A percentile compares a stretch with the other conserved stretches of the same genome.
Evolutionary conservation across 2,329 filamentous ascomycete species (phyloP).

Genomic region (Alternaria brassicae): DNA sequence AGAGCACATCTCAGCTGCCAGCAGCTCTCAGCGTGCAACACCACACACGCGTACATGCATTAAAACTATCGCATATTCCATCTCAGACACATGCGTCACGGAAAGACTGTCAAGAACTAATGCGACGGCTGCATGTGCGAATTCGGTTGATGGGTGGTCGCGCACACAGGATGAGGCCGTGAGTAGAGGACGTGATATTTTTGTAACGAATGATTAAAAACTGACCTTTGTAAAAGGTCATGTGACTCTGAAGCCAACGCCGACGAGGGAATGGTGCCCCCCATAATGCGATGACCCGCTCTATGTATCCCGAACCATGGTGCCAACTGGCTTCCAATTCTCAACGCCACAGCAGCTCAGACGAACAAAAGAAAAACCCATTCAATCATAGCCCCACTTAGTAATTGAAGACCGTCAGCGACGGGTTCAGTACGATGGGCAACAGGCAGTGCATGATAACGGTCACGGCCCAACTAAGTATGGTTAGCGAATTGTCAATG

Average conservation of each 20-base stretch:
- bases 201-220: constrained; percentile 13
- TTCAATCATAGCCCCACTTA: constrained; percentile 48
- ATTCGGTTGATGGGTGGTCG: background rate
- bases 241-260: constrained; percentile 5
- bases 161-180: background rate
- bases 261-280: constrained; percentile 3
- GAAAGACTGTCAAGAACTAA: background rate
- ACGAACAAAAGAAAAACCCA: constrained; percentile 12
- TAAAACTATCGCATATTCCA: background rate
- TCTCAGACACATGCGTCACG: background rate
- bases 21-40: background rate
- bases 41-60: background rate
- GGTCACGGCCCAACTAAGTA: constrained; percentile 64
- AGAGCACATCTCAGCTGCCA: background rate
- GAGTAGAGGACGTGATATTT: background rate
- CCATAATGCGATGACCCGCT: constrained; percentile 10
- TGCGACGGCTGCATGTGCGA: background rate
- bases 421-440: constrained; percentile 75
- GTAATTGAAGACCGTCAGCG: constrained; percentile 78
- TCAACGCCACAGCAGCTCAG: constrained; percentile 5
- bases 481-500: constrained; percentile 3
- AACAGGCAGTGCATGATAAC: constrained; percentile 71
- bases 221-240: constrained; percentile 8
- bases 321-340: constrained; percentile 18
- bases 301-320: constrained; percentile 8